phyloP scores from a whole-genome alignment of 345 rosid genomes.

The Rhizophora mangle region DNA sequence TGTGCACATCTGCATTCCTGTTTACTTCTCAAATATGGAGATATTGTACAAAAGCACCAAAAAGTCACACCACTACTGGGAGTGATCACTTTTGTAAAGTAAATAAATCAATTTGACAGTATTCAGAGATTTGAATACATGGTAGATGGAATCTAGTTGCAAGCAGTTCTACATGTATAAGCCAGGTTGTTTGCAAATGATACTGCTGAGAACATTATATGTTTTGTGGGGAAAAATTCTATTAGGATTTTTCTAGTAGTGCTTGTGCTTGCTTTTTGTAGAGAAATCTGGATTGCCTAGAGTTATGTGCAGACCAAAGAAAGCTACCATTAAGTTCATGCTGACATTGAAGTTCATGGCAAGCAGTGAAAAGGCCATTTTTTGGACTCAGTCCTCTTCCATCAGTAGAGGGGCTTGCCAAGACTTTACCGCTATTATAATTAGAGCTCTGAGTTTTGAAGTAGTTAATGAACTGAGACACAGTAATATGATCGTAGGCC shows the following conservation, averaged over 20 bases:
- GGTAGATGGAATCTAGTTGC: too few species aligned
- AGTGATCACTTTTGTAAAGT: too few species aligned
- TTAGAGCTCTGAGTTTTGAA: slow-evolving; percentile 29
- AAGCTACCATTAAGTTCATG: slow-evolving; percentile 35
- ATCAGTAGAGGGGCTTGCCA: slow-evolving; percentile 22
- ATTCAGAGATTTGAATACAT: too few species aligned
- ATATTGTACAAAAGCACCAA: too few species aligned
- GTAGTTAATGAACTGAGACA: slow-evolving; percentile 24
- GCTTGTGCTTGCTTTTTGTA: slow-evolving; percentile 36
- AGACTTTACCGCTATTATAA: slow-evolving; percentile 24
- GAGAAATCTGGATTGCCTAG: slow-evolving; percentile 18
- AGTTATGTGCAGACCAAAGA: slow-evolving; percentile 42
- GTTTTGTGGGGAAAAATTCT: background rate
- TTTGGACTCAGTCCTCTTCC: slow-evolving; percentile 31
- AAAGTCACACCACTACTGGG: too few species aligned
- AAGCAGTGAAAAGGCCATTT: slow-evolving; percentile 36
- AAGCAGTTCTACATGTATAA: too few species aligned
- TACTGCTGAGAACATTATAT: too few species aligned
- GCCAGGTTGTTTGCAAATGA: too few species aligned
- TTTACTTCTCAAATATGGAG: too few species aligned
- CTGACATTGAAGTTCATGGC: slow-evolving; percentile 26
- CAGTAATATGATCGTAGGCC: background rate
- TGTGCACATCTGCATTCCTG: too few species aligned
- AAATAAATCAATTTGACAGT: too few species aligned
- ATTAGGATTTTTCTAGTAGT: slow-evolving; percentile 26